These are phyloP conservation scores for Pythium folliculosum DNA, from an alignment of 352 stramenopile species.

Conservation along the genomic window DNA sequence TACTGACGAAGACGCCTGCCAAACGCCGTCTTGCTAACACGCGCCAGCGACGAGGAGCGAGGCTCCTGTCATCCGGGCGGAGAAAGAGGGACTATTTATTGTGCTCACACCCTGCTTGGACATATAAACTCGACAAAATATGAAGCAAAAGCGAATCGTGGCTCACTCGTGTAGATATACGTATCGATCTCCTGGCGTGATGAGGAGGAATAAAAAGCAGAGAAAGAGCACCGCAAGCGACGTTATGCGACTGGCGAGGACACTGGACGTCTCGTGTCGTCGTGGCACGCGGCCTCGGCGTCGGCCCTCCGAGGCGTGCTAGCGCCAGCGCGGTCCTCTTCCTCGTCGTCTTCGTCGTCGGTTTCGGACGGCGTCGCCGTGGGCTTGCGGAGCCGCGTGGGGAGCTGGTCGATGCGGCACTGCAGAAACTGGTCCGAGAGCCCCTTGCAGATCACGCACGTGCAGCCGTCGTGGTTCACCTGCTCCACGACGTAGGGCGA, in stretches of 20 bases:
- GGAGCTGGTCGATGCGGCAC: slow-evolving; percentile 27
- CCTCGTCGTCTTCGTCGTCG: slow-evolving; percentile 31
- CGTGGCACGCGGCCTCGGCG: background rate
- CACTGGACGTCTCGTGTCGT: background rate
- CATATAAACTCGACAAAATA: slow-evolving; percentile 32
- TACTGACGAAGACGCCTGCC: background rate
- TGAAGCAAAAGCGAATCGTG: slow-evolving; percentile 24
- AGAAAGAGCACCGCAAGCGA: background rate
- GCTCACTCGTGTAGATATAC: background rate
- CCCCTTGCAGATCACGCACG: slow-evolving; percentile 64
- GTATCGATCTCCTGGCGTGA: background rate
- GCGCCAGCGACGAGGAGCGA: background rate
- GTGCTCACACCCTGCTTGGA: slow-evolving; percentile 29
- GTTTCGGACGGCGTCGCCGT: slow-evolving; percentile 28
- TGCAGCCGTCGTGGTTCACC: slow-evolving; percentile 48
- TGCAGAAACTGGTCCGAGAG: slow-evolving; percentile 35
- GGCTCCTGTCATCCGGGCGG: background rate
- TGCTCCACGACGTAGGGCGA: slow-evolving; percentile 70
- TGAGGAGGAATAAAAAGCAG: background rate
- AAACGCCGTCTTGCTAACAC: background rate
- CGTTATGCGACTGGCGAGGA: slow-evolving; percentile 18
- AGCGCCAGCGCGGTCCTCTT: background rate
- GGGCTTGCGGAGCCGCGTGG: slow-evolving; percentile 3
- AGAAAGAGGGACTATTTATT: slow-evolving; percentile 32
- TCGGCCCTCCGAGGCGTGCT: background rate